phyloP scores from a whole-genome alignment of 2,329 filamentous ascomycete species.

The Didymella arachidicola region DNA sequence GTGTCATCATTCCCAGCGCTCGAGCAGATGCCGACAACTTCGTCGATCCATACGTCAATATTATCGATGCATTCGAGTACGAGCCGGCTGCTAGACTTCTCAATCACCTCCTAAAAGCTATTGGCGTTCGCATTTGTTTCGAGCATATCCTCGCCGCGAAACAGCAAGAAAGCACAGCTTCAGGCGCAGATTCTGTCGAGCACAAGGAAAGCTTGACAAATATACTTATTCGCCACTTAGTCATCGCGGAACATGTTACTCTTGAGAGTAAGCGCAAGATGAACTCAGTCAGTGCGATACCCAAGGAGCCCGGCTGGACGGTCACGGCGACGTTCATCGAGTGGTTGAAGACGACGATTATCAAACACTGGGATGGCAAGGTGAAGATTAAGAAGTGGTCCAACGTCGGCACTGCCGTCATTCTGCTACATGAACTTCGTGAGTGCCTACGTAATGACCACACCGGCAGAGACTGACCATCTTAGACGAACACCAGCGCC shows the following conservation, averaged over 20 bases:
- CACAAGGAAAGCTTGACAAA: constrained; percentile 21
- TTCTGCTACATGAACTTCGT: constrained; percentile 76
- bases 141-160: constrained; percentile 55
- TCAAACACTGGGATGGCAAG: constrained; percentile 82
- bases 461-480: constrained; percentile 22
- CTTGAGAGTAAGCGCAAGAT: constrained; percentile 32
- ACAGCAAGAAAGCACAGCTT: background rate
- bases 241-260: constrained; percentile 33
- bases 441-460: constrained; percentile 6
- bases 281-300: constrained; percentile 20
- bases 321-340: constrained; percentile 60
- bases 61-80: constrained; percentile 58
- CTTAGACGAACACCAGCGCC: constrained; percentile 31
- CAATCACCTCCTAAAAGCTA: constrained; percentile 58
- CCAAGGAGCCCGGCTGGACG: constrained; percentile 48
- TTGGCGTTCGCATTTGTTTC: constrained; percentile 59
- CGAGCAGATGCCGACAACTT: constrained; percentile 32
- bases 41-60: constrained; percentile 43
- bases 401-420: constrained; percentile 78
- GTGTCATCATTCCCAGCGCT: constrained; percentile 42
- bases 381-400: constrained; percentile 73
- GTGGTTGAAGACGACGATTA: constrained; percentile 76
- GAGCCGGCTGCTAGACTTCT: constrained; percentile 60
- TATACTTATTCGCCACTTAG: constrained; percentile 38
- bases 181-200: background rate